These are phyloP conservation scores for Pseudomonodictys pantanalensis DNA, from an alignment of 495 filamentous ascomycete genomes.

Conservation along the genomic window DNA sequence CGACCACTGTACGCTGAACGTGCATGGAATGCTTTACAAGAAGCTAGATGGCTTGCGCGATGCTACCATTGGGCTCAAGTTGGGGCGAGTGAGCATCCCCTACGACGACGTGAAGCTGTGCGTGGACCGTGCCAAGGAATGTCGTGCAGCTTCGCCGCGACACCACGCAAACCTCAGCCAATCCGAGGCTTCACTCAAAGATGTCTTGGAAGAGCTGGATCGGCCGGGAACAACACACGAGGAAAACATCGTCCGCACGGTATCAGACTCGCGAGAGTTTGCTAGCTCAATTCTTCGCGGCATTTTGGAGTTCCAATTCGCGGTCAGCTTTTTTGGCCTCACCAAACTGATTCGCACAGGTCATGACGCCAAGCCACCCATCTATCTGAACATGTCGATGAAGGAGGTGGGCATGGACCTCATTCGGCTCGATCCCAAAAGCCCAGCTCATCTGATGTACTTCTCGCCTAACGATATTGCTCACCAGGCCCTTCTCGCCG, in stretches of 20 bases:
- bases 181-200: slow-evolving; percentile 63
- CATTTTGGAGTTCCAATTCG: slow-evolving; percentile 94
- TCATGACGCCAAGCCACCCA: slow-evolving; percentile 60
- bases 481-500: slow-evolving; percentile 90
- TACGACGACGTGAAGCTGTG: slow-evolving; percentile 79
- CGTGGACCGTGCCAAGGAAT: slow-evolving; percentile 49
- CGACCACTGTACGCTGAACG: slow-evolving; percentile 81
- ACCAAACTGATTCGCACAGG: slow-evolving; percentile 70
- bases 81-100: slow-evolving; percentile 84
- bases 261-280: slow-evolving; percentile 92
- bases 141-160: slow-evolving; percentile 38
- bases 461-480: slow-evolving; percentile 90
- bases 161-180: slow-evolving; percentile 19
- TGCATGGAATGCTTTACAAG: slow-evolving; percentile 90
- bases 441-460: slow-evolving; percentile 97
- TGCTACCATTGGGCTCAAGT: slow-evolving; percentile 82
- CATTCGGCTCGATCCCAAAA: slow-evolving; percentile 87
- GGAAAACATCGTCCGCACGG: slow-evolving; percentile 73
- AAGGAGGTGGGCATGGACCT: slow-evolving; percentile 94
- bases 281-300: slow-evolving; percentile 84
- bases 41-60: slow-evolving; percentile 84
- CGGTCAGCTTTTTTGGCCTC: slow-evolving; percentile 85
- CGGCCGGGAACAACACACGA: slow-evolving; percentile 69
- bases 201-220: slow-evolving; percentile 76
- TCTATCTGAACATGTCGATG: slow-evolving; percentile 84